Base-by-base conservation (phyloP, 108 stramenopile genomes). In the Aurantiochytrium sp. region DNA sequence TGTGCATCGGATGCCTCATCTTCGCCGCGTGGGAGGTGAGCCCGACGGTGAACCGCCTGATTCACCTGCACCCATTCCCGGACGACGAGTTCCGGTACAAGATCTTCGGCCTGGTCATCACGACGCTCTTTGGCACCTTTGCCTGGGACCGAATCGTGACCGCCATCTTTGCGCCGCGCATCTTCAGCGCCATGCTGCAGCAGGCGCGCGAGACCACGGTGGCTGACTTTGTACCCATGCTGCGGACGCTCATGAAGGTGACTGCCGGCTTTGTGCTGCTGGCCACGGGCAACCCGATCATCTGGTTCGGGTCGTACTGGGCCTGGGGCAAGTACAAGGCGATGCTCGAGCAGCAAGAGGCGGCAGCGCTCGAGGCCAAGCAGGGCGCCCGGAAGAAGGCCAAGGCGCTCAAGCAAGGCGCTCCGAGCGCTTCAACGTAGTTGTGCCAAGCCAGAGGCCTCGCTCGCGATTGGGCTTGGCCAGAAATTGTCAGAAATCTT, bases 51-150 rank as follows among this genome's bases (percentile, higher is more conserved):
- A 99, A 99, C 94, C 96, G 96, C 68, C 96, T 96, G 87, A 95
- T 99, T 90, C 97, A 99, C 89, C 91, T 99, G 31, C 97, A 97
- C 15, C 96, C 98, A 4, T 99, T 99, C 90, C 98, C 98, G 4
- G 93, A 95, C 86, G 96, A 95, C 50, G 88, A 73, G 31, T 98
- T 98, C 92, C 90, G 98, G 34, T 94, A 97, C 88, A 94, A 91
- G 55, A 94, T 99, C 55, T 88, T 99, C 24, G 91, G 88, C 32
- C 87, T 97, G 52, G 92, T 99, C 37, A 87, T 89, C 54, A 87
- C 93, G 41, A 96, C 97, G 88, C 93, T 99, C 12, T 68, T 89
- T 37, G 90, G 95, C 4, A 94, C 96, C 37, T 96, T 98, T 86
- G 69, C 92, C 22, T 95, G 97, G 89, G 98, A 99, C 87, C 92